Evolutionary conservation across 192 early-diverging fungal species (phyloP), one percentile per base, ranked within the genome.

Genomic region (Geranomyces variabilis): DNA sequence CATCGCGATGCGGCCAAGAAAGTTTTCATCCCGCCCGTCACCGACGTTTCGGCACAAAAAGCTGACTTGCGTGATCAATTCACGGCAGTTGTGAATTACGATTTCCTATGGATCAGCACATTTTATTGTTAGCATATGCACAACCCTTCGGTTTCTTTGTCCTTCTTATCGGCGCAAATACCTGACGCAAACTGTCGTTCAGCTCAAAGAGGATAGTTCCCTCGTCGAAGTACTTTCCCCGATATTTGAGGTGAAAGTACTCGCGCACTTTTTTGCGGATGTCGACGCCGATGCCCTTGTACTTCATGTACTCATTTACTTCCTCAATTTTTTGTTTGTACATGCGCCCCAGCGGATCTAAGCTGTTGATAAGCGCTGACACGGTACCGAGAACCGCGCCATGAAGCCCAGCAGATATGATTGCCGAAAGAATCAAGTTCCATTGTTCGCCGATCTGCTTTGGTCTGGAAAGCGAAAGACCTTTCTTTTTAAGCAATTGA

Each of bases 151-250:
- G 10, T 10, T 10, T 10, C 36, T 41, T 41, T 41, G 36, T n/a
- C n/a, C 36, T 41, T 41, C 10, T 41, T 10, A 41, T 41, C 36
- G 3, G 3, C 36, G 14, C 2, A 3, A 1, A 44, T 29, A 81
- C 79, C 77, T 80, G 75, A 41, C 76, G 70, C 33, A 85, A 58
- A 21, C 78, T 72, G 14, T 80, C 70, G 61, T 81, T 81, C 68
- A 85, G 68, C 63, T 85, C 84, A 26, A 10, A 41, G 67, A 85
- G 28, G 53, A 85, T 79, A 13, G 59, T 44, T 0, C 63, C 73
- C 67, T 85, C 84, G 47, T 85, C 74, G 72, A 84, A 84, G 68
- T 72, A 85, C 63, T 85, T 85, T 26, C 80, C 79, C 8, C 70
- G 60, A 63, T 83, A 85, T 65, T 85, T 85, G 46, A 83, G 46